A percentile compares a stretch with the other conserved stretches of the same genome.
phyloP scores from a whole-genome alignment of 331 rosid genomes.

The Quercus phellos region DNA sequence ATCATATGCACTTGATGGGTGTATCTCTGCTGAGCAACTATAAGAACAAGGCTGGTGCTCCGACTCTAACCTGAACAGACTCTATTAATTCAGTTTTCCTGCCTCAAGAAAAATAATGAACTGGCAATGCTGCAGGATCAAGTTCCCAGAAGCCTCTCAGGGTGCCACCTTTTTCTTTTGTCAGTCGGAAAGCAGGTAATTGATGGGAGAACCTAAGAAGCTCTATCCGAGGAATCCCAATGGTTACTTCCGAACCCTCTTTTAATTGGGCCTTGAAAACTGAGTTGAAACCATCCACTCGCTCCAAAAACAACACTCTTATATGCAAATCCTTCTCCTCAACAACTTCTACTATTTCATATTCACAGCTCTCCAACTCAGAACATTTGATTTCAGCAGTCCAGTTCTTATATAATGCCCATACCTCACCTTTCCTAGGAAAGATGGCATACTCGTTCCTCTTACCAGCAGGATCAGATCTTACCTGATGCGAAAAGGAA shows the following conservation, averaged over 20 bases:
- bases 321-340: constrained; percentile 26
- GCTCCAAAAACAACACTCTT: constrained; percentile 47
- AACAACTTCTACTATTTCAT: constrained; percentile 62
- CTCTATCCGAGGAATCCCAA: constrained; percentile 32
- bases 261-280: constrained; percentile 45
- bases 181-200: constrained; percentile 66
- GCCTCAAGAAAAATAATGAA: constrained; percentile 27
- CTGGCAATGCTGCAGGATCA: constrained; percentile 72
- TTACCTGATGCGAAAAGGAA: constrained; percentile 61
- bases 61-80: constrained; percentile 3
- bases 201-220: constrained; percentile 75
- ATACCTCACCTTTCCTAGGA: constrained; percentile 71
- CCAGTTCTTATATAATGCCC: constrained; percentile 89
- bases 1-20: not conserved
- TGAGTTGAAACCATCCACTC: constrained; percentile 50
- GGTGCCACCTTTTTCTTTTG: constrained; percentile 49
- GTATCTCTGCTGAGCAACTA: constrained; percentile 11
- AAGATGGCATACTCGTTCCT: constrained; percentile 33
- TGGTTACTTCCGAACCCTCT: constrained; percentile 21
- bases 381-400: constrained; percentile 40
- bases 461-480: constrained; percentile 17
- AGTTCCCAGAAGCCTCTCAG: constrained; percentile 80
- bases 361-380: constrained; percentile 47
- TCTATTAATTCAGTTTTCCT: not conserved
- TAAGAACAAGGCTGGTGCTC: constrained; percentile 14